phyloP scores from a whole-genome alignment of 805 yeast species.

The Tetrapisispora arboricola region DNA sequence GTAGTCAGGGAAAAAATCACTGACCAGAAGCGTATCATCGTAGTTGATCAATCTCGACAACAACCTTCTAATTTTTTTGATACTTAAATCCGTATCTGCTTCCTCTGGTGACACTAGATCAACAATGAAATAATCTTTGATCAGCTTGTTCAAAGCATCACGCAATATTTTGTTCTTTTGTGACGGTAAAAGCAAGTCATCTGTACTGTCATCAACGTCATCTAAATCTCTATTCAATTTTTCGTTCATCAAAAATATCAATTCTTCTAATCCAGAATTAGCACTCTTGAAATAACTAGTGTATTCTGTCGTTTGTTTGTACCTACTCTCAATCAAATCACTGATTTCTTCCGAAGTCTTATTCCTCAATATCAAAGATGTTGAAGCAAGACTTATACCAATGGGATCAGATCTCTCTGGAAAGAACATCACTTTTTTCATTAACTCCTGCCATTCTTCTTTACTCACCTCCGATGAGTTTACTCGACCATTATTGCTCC shows the following conservation, averaged over 20 bases:
- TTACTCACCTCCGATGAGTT: conserved; percentile 1
- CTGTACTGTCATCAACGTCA: not conserved
- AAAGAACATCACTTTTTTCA: conserved; percentile 19
- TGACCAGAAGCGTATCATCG: conserved; percentile 10
- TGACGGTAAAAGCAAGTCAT: not conserved
- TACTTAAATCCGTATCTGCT: conserved; percentile 3
- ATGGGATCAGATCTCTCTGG: conserved; percentile 28
- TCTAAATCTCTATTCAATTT: not conserved
- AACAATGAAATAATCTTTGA: conserved; percentile 9
- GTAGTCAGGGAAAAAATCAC: conserved; percentile 13
- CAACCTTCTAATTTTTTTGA: conserved; percentile 3
- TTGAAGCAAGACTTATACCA: conserved; percentile 18
- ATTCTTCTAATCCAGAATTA: conserved; percentile 12
- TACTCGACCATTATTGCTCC: not conserved
- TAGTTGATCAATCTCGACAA: conserved; percentile 11
- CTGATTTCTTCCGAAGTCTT: conserved; percentile 8
- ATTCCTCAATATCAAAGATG: conserved; percentile 11
- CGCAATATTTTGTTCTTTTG: conserved; percentile 8
- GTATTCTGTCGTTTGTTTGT: conserved; percentile 5
- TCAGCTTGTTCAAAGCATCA: conserved; percentile 7
- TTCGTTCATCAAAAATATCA: conserved; percentile 3
- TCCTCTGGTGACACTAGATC: conserved; percentile 9
- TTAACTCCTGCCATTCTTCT: conserved; percentile 12
- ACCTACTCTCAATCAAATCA: not conserved
- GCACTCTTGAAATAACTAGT: conserved; percentile 11